Evolutionary conservation across 305 asterid species (phyloP), one percentile per base, ranked within the genome.

Genomic region (Coffea humblotiana): DNA sequence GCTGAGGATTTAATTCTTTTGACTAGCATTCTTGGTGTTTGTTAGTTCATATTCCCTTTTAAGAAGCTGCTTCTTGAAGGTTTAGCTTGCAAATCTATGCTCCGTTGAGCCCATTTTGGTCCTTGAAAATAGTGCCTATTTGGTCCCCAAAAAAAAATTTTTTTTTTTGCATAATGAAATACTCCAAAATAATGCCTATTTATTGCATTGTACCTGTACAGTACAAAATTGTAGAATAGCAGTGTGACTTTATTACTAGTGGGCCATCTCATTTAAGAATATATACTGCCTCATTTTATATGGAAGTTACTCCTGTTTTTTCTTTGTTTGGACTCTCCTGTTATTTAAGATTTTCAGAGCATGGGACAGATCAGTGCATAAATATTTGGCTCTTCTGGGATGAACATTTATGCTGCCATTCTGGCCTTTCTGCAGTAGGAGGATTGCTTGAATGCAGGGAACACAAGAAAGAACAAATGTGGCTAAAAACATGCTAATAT

Each of bases 211-310:
- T n/a, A 45, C 72, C 48, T 11, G 52, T 66, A 43, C 48, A 25
- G 84, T 72, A 77, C 82, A 58, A 76, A 72, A 71, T 72, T 25
- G 71, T 64, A 19, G 72, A 58, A 66, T 63, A 67, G 76, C 45
- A 68, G 80, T 66, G 77, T 56, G 77, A 9, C 64, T 67, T 77
- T 77, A 65, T 60, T 21, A n/a, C 43, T 19, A 2, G 80, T 74
- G 82, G 85, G 66, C 72, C 84, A 45, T 37, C 23, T 47, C 40
- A 72, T 78, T 82, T 56, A 67, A 54, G 40, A 67, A 23, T 75
- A n/a, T 54, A 64, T 71, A 32, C 61, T 78, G 70, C 21, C 73
- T 47, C 43, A 0, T 29, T 78, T 74, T 63, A 23, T 43, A 12
- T 23, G 8, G 29, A 21, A 2, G 25, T 6, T 0, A 9, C 11